These are phyloP conservation scores for Phytophthora sojae DNA, from an alignment of 352 stramenopile species.

Conservation along the genomic window DNA sequence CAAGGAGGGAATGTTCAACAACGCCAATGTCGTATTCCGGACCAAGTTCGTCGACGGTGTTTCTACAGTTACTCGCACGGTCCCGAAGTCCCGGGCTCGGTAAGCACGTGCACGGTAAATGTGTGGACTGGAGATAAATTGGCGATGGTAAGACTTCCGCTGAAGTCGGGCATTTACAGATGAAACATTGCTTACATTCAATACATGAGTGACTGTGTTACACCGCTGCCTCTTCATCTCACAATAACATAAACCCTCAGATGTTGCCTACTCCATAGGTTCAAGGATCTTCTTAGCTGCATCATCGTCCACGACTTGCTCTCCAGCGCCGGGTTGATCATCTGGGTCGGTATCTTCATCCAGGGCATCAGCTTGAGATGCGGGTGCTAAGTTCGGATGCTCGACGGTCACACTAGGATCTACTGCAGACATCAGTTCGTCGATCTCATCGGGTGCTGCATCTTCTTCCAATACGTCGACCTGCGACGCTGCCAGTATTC, in stretches of 20 bases:
- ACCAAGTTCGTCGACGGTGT: constrained; percentile 99
- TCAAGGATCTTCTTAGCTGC: constrained; percentile 11
- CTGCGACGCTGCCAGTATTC: constrained; percentile 22
- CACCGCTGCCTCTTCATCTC: neutral
- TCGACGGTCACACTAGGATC: no score
- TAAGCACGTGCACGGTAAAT: constrained; percentile 10
- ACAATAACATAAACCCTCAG: neutral
- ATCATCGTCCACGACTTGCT: neutral
- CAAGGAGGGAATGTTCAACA: constrained; percentile 99
- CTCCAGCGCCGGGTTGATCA: neutral
- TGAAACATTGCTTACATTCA: constrained; percentile 17
- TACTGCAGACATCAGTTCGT: neutral
- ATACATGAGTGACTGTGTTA: constrained; percentile 23
- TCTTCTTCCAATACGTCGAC: constrained; percentile 29
- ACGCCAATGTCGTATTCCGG: constrained; percentile 99
- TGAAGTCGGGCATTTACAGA: constrained; percentile 8
- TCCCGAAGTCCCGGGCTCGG: constrained; percentile 65
- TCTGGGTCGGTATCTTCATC: neutral
- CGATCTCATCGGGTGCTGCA: constrained; percentile 1
- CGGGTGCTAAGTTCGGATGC: no score
- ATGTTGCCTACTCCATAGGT: neutral
- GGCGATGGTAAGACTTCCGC: neutral
- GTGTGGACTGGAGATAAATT: neutral
- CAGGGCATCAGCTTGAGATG: neutral
- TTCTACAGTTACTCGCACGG: constrained; percentile 97